These are phyloP conservation scores for Metschnikowia noctiluminum DNA, from an alignment of 805 yeast genomes.

Conservation along the genomic window DNA sequence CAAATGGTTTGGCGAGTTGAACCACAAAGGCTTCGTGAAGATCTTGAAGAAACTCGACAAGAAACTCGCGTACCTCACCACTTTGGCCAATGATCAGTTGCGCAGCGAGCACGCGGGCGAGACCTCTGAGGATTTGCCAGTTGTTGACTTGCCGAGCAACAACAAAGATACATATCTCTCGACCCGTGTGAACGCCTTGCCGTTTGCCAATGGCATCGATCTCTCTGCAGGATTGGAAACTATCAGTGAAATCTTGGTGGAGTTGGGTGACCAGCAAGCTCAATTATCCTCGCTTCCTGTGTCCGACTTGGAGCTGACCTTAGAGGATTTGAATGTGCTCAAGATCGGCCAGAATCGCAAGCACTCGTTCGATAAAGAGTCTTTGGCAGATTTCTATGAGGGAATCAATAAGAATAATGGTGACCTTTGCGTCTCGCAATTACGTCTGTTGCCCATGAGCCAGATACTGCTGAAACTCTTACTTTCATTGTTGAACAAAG, in stretches of 20 bases:
- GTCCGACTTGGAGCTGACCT: slow-evolving; percentile 2
- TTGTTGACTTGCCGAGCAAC: slow-evolving; percentile 26
- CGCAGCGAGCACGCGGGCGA: slow-evolving; percentile 6
- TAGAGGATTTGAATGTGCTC: slow-evolving; percentile 15
- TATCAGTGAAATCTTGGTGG: slow-evolving; percentile 51
- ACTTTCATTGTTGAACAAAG: slow-evolving; percentile 60
- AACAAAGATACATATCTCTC: slow-evolving; percentile 44
- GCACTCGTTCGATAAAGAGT: slow-evolving; percentile 26
- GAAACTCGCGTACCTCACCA: slow-evolving; percentile 41
- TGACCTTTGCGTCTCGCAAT: slow-evolving; percentile 39
- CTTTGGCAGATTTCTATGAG: slow-evolving; percentile 21
- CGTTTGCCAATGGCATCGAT: slow-evolving; percentile 72
- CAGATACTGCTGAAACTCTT: slow-evolving; percentile 53
- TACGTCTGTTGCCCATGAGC: slow-evolving; percentile 34
- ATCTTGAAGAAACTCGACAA: slow-evolving; percentile 89
- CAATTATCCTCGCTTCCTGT: slow-evolving; percentile 6
- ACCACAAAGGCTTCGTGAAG: slow-evolving; percentile 84
- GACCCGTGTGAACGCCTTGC: slow-evolving; percentile 67
- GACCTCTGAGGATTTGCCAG: slow-evolving; percentile 4
- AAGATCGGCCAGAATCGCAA: slow-evolving; percentile 23
- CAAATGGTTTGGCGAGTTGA: slow-evolving; percentile 92
- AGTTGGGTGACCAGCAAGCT: slow-evolving; percentile 43
- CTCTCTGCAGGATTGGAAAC: slow-evolving; percentile 49
- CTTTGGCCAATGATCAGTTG: slow-evolving; percentile 22
- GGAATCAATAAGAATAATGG: slow-evolving; percentile 41